Conservation (phyloP, 768 basidiomycete species). For the Zangia roseola region DNA sequence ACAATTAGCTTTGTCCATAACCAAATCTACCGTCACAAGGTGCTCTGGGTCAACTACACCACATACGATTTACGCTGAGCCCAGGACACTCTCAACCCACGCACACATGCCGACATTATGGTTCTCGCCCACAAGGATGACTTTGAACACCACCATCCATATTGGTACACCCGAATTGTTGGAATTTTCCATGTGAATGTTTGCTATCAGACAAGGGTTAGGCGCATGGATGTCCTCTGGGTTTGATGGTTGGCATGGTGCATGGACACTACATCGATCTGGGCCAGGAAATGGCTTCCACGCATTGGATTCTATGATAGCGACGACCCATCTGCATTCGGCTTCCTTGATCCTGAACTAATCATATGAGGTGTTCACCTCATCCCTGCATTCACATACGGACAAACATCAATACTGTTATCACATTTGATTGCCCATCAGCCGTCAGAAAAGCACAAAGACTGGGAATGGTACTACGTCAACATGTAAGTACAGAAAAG, state of each 20-base stretch:
- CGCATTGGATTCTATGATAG: conserved; percentile 27
- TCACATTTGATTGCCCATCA: too few relatives aligned
- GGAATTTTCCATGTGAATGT: conserved; percentile 18
- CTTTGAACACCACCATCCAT: conserved; percentile 32
- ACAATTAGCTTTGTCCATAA: conserved; percentile 1
- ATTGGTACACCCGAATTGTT: conserved; percentile 33
- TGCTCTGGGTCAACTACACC: not conserved
- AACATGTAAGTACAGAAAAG: conserved; percentile 34
- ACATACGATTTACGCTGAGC: not conserved
- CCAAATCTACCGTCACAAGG: too few relatives aligned
- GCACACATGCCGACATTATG: not conserved
- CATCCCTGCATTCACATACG: conserved; percentile 18
- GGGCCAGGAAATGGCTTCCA: too few relatives aligned
- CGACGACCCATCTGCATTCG: conserved; percentile 6
- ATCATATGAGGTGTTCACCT: conserved; percentile 12
- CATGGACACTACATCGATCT: too few relatives aligned
- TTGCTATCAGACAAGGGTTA: too few relatives aligned
- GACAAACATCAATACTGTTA: too few relatives aligned
- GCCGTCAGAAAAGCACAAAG: conserved; percentile 10
- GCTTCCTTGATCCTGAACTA: conserved; percentile 13
- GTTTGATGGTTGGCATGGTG: conserved; percentile 32
- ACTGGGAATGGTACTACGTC: conserved; percentile 34
- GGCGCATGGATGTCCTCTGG: conserved; percentile 30
- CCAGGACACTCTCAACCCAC: not conserved
- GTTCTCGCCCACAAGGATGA: conserved; percentile 6